Base-by-base conservation (phyloP, 2,329 filamentous ascomycete genomes). In the Helotiales sp. region DNA sequence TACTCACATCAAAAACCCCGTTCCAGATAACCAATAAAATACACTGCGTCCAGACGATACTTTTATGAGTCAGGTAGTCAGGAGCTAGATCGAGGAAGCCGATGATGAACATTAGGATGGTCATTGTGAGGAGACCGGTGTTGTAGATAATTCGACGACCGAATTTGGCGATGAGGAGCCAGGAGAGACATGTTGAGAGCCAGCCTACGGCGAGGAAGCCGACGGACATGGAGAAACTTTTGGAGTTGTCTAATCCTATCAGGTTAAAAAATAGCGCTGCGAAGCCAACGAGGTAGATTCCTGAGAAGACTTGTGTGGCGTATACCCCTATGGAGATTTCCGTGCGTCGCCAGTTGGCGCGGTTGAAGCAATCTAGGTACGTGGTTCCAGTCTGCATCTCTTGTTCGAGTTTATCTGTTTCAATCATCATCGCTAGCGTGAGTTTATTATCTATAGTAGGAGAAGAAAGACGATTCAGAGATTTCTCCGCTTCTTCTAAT, bases 91-190 rank as follows among this genome's bases (percentile, higher is more conserved):
- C 75, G 19, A 67, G 48, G 31, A 68, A 60, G 13, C 62, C 67
- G 9, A 70, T 66, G 49, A 87, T 51, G 22, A 87, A 75, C 65
- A 87, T 77, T 33, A 71, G 65, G 36, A 76, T 73, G 69, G 84
- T 84, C 70, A 81, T 76, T n/a, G 74, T 66, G 10, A 79, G 49
- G 1, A 68, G 79, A 58, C 85, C 84, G 73, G 79, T 84, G 54
- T 86, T 76, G 70, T 87, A 87, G 70, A 87, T 86, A 36, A 79
- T 78, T 50, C 85, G 82, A 53, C 84, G 81, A 66, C 85, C 84
- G 54, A 83, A 76, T 70, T 83, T 86, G 0, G 80, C 79, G 17
- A 84, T 87, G 46, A 88, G 77, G 52, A 86, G 72, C 86, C 85
- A 88, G 50, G 84, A 88, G 30, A 84, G 75, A 77, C 85, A 84